Evolutionary conservation across 192 early-diverging fungal species (phyloP).

Genomic region (Linnemannia zychae): DNA sequence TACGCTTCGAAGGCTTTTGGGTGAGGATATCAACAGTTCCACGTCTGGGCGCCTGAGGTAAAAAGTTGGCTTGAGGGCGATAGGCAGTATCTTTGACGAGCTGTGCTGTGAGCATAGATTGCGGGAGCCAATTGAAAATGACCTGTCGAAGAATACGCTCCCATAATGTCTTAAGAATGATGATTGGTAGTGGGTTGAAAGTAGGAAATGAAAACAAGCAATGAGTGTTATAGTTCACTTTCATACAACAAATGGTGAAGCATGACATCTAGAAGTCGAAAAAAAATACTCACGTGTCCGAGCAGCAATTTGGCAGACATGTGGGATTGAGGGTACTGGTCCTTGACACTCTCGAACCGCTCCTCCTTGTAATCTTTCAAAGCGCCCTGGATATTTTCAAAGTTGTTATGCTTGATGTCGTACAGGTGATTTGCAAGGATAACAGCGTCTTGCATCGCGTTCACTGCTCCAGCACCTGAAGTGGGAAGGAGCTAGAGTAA

Average conservation of each 20-base stretch:
- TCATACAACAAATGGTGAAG: too few species aligned
- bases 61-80: slow-evolving; percentile 15
- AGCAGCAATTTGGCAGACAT: too few species aligned
- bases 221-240: too few species aligned
- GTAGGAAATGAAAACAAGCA: background rate
- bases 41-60: slow-evolving; percentile 10
- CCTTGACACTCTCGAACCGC: too few species aligned
- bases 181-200: background rate
- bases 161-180: background rate
- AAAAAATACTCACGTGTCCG: too few species aligned
- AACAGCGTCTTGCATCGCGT: slow-evolving; percentile 11
- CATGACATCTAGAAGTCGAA: too few species aligned
- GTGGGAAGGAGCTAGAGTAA: slow-evolving; percentile 9
- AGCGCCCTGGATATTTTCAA: too few species aligned
- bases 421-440: slow-evolving; percentile 6
- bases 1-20: slow-evolving; percentile 23
- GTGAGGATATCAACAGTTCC: slow-evolving; percentile 2
- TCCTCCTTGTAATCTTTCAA: too few species aligned
- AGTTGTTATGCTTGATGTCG: background rate
- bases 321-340: too few species aligned
- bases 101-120: background rate
- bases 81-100: background rate
- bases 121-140: slow-evolving; percentile 18
- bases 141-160: slow-evolving; percentile 16
- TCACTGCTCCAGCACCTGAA: slow-evolving; percentile 5